Percentiles rank a stretch among this genome's conserved stretches.
These are phyloP conservation scores for Rhododendron ferrugineum DNA, from an alignment of 148 eudicot species.

Conservation along the genomic window DNA sequence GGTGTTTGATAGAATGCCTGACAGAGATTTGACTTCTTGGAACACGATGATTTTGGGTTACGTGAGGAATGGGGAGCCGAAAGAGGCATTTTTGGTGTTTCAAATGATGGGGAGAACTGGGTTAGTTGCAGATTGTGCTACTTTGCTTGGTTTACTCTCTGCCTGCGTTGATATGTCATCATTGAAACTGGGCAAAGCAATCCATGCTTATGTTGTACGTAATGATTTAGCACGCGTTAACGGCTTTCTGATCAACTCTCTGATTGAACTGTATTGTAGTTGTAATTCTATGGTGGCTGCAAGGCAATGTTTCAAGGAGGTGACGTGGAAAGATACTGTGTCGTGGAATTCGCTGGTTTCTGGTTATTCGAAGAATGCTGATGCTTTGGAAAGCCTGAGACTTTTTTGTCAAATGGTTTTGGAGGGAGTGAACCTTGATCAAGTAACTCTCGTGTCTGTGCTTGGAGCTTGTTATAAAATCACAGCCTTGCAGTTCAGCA, in stretches of 20 bases:
- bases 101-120: slow-evolving; percentile 9
- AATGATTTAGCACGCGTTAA: slow-evolving; percentile 1
- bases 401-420: slow-evolving; percentile 31
- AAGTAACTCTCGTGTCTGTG: slow-evolving; percentile 27
- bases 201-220: slow-evolving; percentile 13
- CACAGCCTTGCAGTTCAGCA: slow-evolving; percentile 27
- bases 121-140: slow-evolving; percentile 15
- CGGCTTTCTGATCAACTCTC: slow-evolving; percentile 6
- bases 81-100: slow-evolving; percentile 9
- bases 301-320: slow-evolving; percentile 17
- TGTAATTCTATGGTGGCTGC: slow-evolving; percentile 24
- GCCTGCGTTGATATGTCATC: slow-evolving; percentile 11
- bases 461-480: slow-evolving; percentile 33
- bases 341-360: slow-evolving; percentile 35
- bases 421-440: slow-evolving; percentile 23
- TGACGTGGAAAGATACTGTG: slow-evolving; percentile 24
- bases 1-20: slow-evolving; percentile 35
- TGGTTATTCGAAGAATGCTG: slow-evolving; percentile 23
- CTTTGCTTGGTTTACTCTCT: slow-evolving; percentile 23
- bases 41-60: slow-evolving; percentile 26
- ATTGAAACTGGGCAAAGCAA: slow-evolving; percentile 6
- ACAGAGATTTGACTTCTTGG: slow-evolving; percentile 31
- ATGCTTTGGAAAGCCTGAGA: slow-evolving; percentile 29
- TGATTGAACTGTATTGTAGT: slow-evolving; percentile 20
- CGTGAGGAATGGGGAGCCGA: slow-evolving; percentile 21